These are phyloP conservation scores for Podaxis sp. DNA, from an alignment of 768 basidiomycete genomes.

Conservation along the genomic window DNA sequence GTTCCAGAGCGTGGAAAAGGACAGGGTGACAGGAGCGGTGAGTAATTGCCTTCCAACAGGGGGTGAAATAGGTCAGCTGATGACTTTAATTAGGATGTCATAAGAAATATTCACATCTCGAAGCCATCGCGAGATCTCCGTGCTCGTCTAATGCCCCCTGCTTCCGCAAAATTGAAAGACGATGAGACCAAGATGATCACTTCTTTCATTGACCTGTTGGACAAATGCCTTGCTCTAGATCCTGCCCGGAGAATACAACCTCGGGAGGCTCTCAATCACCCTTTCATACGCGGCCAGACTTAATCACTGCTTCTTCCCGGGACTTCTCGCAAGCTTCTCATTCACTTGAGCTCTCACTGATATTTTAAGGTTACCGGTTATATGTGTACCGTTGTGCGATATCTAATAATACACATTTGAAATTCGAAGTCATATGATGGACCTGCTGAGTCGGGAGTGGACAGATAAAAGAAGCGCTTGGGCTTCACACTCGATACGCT, in stretches of 20 bases:
- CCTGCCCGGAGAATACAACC: conserved; percentile 86
- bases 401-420: background rate
- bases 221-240: conserved; percentile 88
- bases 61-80: conserved; percentile 21
- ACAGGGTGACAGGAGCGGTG: conserved; percentile 82
- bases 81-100: conserved; percentile 56
- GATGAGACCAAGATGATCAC: conserved; percentile 81
- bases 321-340: background rate
- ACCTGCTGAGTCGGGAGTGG: background rate
- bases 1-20: conserved; percentile 81
- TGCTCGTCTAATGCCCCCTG: conserved; percentile 77
- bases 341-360: background rate
- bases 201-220: conserved; percentile 86
- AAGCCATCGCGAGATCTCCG: conserved; percentile 83
- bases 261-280: conserved; percentile 83
- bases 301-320: background rate
- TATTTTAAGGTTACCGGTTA: background rate
- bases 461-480: background rate
- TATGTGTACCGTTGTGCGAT: conserved; percentile 5
- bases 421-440: background rate
- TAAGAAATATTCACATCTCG: conserved; percentile 78
- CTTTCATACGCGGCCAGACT: conserved; percentile 64
- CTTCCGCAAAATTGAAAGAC: conserved; percentile 78
- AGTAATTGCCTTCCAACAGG: conserved; percentile 32
- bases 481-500: background rate